Percentiles rank a stretch among this genome's conserved stretches.
Evolutionary conservation across 2,329 filamentous ascomycete genomes (phyloP).

Genomic region (Diaporthe amygdali): DNA sequence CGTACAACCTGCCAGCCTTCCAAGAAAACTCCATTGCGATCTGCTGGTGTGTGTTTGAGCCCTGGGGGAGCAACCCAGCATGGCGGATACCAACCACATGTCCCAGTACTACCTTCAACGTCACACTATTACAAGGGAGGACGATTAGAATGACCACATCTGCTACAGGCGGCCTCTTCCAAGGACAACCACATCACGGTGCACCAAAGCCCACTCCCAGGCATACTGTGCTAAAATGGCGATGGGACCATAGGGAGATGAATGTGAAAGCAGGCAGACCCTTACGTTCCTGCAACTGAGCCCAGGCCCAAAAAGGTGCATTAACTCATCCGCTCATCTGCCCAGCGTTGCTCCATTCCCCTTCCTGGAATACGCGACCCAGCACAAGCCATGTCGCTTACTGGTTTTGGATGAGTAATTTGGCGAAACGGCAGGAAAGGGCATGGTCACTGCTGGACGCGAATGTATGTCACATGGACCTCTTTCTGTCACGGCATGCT

Average conservation of each 20-base stretch:
- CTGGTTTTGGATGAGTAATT: constrained; percentile 8
- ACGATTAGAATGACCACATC: not conserved
- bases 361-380: constrained; percentile 1
- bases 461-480: constrained; percentile 1
- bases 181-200: not conserved
- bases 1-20: not conserved
- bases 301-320: constrained; percentile 1
- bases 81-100: constrained; percentile 15
- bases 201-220: not conserved
- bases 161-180: constrained; percentile 3
- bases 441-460: not conserved
- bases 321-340: constrained; percentile 11
- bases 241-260: constrained; percentile 11
- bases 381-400: not conserved
- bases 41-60: not conserved
- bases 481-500: not conserved
- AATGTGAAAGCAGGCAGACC: constrained; percentile 4
- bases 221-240: not conserved
- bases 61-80: not conserved
- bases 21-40: not conserved
- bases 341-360: constrained; percentile 12
- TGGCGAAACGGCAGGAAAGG: not conserved
- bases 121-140: constrained; percentile 2
- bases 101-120: constrained; percentile 2
- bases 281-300: not conserved